These are phyloP conservation scores for Ilyonectria robusta DNA, from an alignment of 2,329 filamentous ascomycete species.

Conservation along the genomic window DNA sequence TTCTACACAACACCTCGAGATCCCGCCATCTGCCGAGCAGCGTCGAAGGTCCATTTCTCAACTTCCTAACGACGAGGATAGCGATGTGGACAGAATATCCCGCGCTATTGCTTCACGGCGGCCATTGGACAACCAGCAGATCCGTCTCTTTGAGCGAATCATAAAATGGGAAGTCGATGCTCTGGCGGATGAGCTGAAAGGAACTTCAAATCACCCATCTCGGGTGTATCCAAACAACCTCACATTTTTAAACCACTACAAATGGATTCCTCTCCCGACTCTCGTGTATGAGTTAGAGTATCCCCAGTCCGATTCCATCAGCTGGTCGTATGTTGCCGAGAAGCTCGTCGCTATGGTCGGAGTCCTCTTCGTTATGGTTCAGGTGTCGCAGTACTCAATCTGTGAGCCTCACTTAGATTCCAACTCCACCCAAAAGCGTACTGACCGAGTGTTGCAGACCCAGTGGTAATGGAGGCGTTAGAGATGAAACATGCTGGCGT, in stretches of 20 bases:
- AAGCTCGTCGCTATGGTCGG: constrained; percentile 80
- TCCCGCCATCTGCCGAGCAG: constrained; percentile 59
- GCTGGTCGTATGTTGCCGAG: constrained; percentile 82
- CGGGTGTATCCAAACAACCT: constrained; percentile 79
- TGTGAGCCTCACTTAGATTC: constrained; percentile 54
- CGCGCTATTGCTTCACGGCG: constrained; percentile 72
- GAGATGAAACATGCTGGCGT: constrained; percentile 77
- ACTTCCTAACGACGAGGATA: constrained; percentile 54
- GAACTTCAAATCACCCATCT: constrained; percentile 67
- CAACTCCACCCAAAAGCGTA: background rate
- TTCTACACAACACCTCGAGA: constrained; percentile 61
- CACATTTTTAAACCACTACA: constrained; percentile 74
- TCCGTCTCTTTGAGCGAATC: constrained; percentile 74
- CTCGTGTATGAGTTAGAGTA: constrained; percentile 86
- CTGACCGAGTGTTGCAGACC: constrained; percentile 59
- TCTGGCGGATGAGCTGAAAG: constrained; percentile 74
- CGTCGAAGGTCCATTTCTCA: constrained; percentile 58
- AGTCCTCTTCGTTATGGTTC: constrained; percentile 83
- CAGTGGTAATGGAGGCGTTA: constrained; percentile 77
- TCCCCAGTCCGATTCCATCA: constrained; percentile 75
- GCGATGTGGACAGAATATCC: constrained; percentile 73
- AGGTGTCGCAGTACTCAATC: constrained; percentile 82
- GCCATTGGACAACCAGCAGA: constrained; percentile 73
- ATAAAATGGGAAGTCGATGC: constrained; percentile 77
- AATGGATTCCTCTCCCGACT: constrained; percentile 82